These are phyloP conservation scores for Mortierella sp. DNA, from an alignment of 371 early-diverging fungal genomes.

Conservation along the genomic window DNA sequence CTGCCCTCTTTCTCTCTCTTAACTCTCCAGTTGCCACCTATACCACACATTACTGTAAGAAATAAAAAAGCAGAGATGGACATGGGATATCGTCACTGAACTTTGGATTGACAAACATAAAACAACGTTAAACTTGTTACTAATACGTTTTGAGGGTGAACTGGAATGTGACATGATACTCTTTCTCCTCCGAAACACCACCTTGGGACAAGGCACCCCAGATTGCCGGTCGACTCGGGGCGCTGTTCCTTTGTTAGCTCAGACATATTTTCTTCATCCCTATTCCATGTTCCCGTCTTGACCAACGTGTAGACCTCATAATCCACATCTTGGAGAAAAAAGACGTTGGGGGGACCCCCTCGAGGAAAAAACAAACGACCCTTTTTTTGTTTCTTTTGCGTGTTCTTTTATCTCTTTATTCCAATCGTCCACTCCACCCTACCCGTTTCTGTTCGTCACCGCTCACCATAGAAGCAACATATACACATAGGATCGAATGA, in stretches of 20 bases:
- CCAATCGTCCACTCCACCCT: too few relatives aligned
- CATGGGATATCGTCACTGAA: neutral
- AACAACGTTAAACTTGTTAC: neutral
- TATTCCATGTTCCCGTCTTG: neutral
- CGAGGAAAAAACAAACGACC: neutral
- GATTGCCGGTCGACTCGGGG: neutral
- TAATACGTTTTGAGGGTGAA: neutral
- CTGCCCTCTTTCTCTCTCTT: neutral
- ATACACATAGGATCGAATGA: neutral
- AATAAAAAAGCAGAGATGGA: too few relatives aligned
- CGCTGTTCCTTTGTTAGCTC: neutral
- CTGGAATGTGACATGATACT: neutral
- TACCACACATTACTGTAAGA: neutral
- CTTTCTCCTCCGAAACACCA: neutral
- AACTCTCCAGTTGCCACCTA: neutral
- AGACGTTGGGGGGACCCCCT: neutral
- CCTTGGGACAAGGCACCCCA: neutral
- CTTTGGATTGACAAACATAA: neutral
- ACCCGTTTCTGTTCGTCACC: neutral
- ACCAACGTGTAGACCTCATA: neutral
- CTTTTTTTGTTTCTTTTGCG: too few relatives aligned
- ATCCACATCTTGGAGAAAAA: neutral
- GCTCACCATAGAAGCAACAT: neutral
- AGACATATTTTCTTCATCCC: neutral
- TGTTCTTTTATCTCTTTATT: too few relatives aligned